Percentiles rank a stretch among this genome's conserved stretches.
Conservation (phyloP, 2,329 filamentous ascomycete species). For the Diaporthe eres region DNA sequence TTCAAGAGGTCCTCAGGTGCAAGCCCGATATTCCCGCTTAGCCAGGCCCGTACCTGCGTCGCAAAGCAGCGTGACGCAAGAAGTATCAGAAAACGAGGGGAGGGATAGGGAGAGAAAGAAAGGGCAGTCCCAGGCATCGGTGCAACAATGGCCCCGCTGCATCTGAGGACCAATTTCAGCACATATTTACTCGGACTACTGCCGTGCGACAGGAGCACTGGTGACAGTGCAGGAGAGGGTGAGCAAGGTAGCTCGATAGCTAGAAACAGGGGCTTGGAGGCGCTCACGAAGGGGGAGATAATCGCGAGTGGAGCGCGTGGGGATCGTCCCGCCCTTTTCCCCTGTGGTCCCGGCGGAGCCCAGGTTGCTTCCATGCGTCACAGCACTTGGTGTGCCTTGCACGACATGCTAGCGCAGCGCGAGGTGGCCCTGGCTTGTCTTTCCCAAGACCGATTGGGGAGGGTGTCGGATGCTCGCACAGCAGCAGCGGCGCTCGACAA, state of each 20-base stretch:
- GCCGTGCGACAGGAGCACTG: conserved; percentile 9
- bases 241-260: background rate
- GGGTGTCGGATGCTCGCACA: conserved; percentile 7
- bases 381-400: conserved; percentile 4
- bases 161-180: conserved; percentile 18
- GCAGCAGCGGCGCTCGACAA: background rate
- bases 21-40: background rate
- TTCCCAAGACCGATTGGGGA: conserved; percentile 21
- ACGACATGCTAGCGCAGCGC: conserved; percentile 22
- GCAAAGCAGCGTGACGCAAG: background rate
- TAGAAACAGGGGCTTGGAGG: conserved; percentile 3
- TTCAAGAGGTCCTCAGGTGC: background rate
- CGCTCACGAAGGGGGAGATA: background rate
- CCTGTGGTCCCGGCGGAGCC: background rate
- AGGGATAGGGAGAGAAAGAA: background rate
- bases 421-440: background rate
- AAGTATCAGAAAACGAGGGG: background rate
- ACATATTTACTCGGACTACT: conserved; percentile 16
- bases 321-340: background rate
- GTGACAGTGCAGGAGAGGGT: background rate
- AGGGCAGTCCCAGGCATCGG: conserved; percentile 10
- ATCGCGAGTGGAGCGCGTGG: background rate
- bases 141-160: conserved; percentile 8
- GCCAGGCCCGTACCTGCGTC: background rate
- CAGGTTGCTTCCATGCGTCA: background rate